Conservation (phyloP, 176 grass and related monocot species). For the Tillandsia leiboldiana region DNA sequence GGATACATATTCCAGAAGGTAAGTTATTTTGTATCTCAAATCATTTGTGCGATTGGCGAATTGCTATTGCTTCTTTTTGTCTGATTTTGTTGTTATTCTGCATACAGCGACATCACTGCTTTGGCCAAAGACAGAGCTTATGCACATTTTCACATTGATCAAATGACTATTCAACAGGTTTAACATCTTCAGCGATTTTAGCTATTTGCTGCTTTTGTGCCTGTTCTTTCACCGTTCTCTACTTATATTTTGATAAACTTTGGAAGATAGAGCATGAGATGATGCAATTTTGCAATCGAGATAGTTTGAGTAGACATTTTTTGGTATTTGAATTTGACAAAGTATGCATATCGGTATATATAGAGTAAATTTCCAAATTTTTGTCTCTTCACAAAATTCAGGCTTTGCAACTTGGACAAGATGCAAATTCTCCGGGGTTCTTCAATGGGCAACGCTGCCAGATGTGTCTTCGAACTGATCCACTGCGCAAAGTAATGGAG, state of each 20-base stretch:
- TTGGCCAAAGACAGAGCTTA: slow-evolving; percentile 97
- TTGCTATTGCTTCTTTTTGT: neutral
- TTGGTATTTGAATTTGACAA: no score
- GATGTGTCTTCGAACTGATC: slow-evolving; percentile 91
- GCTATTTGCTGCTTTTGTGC: no score
- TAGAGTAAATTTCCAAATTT: neutral
- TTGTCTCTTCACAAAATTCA: slow-evolving; percentile 24
- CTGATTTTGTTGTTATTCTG: slow-evolving; percentile 15
- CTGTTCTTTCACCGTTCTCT: no score
- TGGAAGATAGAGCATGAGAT: no score
- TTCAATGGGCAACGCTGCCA: slow-evolving; percentile 89
- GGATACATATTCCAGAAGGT: slow-evolving; percentile 97
- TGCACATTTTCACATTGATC: slow-evolving; percentile 77
- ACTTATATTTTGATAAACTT: no score
- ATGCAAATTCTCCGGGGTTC: slow-evolving; percentile 58
- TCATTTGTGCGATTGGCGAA: neutral
- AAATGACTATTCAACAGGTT: slow-evolving; percentile 95
- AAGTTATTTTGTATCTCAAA: slow-evolving; percentile 5
- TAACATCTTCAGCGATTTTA: neutral
- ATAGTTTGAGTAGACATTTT: no score
- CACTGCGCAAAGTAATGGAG: slow-evolving; percentile 92
- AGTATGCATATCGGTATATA: no score
- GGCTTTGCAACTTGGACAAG: slow-evolving; percentile 92
- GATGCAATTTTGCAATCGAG: no score
- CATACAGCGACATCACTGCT: slow-evolving; percentile 90